Conservation (phyloP, 148 eudicot species). For the Vaccinium darrowii region DNA sequence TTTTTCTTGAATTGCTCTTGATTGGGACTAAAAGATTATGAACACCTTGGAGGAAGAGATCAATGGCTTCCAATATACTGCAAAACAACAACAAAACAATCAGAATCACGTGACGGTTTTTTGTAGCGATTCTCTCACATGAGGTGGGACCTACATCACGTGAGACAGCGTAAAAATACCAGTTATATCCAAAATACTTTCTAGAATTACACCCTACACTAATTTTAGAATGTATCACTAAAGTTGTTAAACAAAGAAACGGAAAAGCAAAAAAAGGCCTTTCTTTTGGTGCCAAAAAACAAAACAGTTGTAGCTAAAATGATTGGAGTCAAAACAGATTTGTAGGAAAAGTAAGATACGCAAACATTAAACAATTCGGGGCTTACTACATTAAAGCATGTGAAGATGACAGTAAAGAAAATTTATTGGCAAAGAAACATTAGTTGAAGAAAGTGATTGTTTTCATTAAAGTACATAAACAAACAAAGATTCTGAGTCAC, state of each 20-base stretch:
- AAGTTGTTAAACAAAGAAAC: neutral
- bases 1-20: conserved; percentile 39
- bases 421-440: neutral
- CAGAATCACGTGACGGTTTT: neutral
- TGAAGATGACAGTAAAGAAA: neutral
- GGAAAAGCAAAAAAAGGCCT: neutral
- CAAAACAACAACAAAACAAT: conserved; percentile 4
- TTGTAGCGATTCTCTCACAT: too few species aligned
- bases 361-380: neutral
- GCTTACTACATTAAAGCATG: neutral
- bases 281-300: neutral
- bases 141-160: too few species aligned
- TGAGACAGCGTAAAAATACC: too few species aligned
- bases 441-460: neutral
- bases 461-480: neutral
- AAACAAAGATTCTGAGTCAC: conserved; percentile 13
- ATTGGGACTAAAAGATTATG: conserved; percentile 81
- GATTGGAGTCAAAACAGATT: neutral
- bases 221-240: neutral
- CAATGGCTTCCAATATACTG: conserved; percentile 82
- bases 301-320: neutral
- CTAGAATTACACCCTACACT: too few species aligned
- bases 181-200: too few species aligned
- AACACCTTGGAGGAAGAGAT: conserved; percentile 67
- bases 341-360: neutral